Evolutionary conservation across 2,329 filamentous ascomycete genomes (phyloP).

Genomic region (Cryphonectria carpinicola): DNA sequence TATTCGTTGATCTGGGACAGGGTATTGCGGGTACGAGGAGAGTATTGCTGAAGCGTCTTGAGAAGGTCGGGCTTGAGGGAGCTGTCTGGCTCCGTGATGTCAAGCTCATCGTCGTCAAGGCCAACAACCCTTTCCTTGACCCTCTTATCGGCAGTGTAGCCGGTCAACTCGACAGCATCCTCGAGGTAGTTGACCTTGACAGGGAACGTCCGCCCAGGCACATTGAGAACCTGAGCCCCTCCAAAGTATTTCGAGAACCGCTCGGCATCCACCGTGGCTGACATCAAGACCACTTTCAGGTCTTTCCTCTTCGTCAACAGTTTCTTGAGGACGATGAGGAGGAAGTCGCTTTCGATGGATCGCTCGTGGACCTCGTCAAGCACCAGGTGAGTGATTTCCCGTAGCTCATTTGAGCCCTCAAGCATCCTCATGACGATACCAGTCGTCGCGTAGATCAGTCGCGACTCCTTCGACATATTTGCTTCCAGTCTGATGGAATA

Average conservation of each 20-base stretch:
- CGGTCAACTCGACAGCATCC: conserved; percentile 87
- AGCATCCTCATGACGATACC: conserved; percentile 98
- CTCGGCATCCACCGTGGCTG: conserved; percentile 91
- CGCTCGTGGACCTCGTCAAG: conserved; percentile 98
- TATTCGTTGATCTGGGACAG: conserved; percentile 86
- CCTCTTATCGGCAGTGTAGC: conserved; percentile 64
- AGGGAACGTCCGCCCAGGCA: conserved; percentile 92
- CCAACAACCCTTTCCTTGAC: conserved; percentile 60
- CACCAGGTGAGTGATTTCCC: conserved; percentile 89
- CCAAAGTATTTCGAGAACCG: conserved; percentile 88
- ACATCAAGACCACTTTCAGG: conserved; percentile 95
- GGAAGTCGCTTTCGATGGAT: conserved; percentile 94
- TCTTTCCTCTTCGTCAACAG: conserved; percentile 77
- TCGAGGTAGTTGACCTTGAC: conserved; percentile 88
- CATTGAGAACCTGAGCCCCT: conserved; percentile 82
- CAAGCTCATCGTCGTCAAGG: conserved; percentile 59
- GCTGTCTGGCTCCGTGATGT: conserved; percentile 54
- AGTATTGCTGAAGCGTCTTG: conserved; percentile 73
- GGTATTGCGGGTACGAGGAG: conserved; percentile 72
- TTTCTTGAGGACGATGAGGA: conserved; percentile 88
- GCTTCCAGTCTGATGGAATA: conserved; percentile 94
- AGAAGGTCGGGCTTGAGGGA: conserved; percentile 61
- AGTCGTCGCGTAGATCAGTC: conserved; percentile 86
- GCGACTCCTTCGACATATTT: conserved; percentile 79
- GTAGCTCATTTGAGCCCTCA: conserved; percentile 82